Evolutionary conservation across 257 asterid species (phyloP).

Genomic region (Solanum rostratum): DNA sequence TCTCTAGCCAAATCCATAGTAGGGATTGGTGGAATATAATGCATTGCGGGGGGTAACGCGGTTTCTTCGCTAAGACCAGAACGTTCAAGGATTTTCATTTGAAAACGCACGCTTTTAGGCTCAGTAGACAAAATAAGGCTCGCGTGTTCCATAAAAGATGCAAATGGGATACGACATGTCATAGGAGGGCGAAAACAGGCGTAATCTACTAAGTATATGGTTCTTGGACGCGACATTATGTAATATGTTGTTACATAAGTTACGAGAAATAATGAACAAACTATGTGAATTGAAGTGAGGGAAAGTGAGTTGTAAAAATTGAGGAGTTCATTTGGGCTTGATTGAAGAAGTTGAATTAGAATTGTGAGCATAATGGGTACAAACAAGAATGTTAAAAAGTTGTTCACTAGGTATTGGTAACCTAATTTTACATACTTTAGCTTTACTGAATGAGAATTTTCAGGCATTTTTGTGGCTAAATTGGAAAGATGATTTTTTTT

Average conservation of each 20-base stretch:
- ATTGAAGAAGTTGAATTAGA: constrained; percentile 7
- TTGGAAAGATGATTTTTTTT: background rate
- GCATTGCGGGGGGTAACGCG: constrained; percentile 24
- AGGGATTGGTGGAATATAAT: constrained; percentile 16
- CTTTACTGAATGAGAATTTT: constrained; percentile 1
- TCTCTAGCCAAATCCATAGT: constrained; percentile 8
- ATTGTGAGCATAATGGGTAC: constrained; percentile 14
- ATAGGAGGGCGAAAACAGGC: constrained; percentile 45
- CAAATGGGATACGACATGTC: constrained; percentile 33
- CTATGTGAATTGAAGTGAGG: constrained; percentile 10
- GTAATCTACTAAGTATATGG: constrained; percentile 44
- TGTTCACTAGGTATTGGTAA: constrained; percentile 33
- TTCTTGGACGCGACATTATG: constrained; percentile 31
- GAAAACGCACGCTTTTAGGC: constrained; percentile 43
- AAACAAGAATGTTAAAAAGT: constrained; percentile 22
- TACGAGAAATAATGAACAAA: constrained; percentile 14
- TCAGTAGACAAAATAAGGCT: constrained; percentile 7
- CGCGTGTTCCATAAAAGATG: constrained; percentile 40
- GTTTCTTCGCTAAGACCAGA: constrained; percentile 59
- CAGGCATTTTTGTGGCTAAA: background rate
- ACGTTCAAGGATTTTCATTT: constrained; percentile 45
- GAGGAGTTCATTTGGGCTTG: constrained; percentile 10
- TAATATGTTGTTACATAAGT: constrained; percentile 11
- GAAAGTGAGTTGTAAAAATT: constrained; percentile 12
- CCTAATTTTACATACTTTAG: constrained; percentile 26